Percentiles rank a stretch among this genome's conserved stretches.
phyloP scores from a whole-genome alignment of 345 rosid genomes.

The Populus simonii region DNA sequence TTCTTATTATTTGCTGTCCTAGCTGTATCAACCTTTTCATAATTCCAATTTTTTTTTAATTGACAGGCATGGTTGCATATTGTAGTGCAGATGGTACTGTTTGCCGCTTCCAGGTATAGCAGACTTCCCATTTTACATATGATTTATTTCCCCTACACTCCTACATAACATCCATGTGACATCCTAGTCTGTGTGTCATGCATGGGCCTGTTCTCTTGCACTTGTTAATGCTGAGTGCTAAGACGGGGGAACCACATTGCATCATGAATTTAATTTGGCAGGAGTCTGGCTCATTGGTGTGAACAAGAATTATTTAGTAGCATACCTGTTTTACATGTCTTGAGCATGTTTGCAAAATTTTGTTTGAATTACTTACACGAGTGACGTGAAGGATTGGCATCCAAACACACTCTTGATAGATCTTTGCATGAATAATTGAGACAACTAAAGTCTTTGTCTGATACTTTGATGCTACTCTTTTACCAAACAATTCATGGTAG shows the following conservation, averaged over 20 bases:
- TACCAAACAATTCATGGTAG: not conserved
- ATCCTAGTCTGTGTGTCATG: not conserved
- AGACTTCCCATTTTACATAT: no score
- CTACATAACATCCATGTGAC: not conserved
- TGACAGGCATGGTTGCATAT: not conserved
- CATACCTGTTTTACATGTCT: not conserved
- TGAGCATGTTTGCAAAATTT: not conserved
- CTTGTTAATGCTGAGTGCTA: not conserved
- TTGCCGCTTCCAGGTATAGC: not conserved
- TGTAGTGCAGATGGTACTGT: not conserved
- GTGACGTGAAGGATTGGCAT: not conserved
- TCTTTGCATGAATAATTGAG: not conserved
- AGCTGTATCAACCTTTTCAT: not conserved
- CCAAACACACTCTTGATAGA: not conserved
- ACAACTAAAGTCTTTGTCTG: not conserved
- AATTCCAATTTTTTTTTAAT: not conserved
- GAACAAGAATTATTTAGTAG: not conserved
- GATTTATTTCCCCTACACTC: not conserved
- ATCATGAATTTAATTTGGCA: not conserved
- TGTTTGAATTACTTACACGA: not conserved
- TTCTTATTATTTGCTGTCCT: not conserved
- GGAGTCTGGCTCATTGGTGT: not conserved
- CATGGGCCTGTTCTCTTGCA: not conserved
- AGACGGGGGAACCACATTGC: not conserved
- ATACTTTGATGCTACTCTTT: not conserved